phyloP scores from a whole-genome alignment of 352 stramenopile genomes.

The Pythium monospermum region DNA sequence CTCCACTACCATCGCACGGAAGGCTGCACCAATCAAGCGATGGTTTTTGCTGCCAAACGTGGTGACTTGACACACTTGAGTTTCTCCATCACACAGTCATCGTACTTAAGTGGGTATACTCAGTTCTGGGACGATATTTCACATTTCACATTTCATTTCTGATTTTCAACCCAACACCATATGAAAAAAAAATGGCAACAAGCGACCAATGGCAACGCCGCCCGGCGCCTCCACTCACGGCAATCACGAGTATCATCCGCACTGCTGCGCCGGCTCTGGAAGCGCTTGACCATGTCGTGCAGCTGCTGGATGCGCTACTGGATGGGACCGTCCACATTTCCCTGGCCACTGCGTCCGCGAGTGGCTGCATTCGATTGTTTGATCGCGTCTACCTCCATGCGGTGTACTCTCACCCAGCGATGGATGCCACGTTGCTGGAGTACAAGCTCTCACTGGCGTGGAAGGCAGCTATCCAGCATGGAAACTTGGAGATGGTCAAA shows the following conservation, averaged over 20 bases:
- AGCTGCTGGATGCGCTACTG: neutral
- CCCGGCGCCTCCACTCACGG: too few relatives aligned
- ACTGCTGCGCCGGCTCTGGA: neutral
- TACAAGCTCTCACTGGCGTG: neutral
- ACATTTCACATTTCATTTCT: too few relatives aligned
- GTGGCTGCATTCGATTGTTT: neutral
- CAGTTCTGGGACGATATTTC: too few relatives aligned
- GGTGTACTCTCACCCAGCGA: neutral
- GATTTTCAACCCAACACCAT: too few relatives aligned
- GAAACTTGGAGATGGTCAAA: neutral
- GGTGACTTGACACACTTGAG: too few relatives aligned
- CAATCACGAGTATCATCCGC: neutral
- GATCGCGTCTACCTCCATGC: neutral
- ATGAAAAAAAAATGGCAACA: too few relatives aligned
- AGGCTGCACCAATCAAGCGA: too few relatives aligned
- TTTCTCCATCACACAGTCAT: too few relatives aligned
- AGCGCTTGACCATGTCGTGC: neutral
- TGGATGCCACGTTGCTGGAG: neutral
- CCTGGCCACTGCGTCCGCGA: neutral
- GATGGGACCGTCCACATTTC: neutral
- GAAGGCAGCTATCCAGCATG: neutral
- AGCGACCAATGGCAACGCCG: too few relatives aligned
- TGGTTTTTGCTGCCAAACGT: too few relatives aligned
- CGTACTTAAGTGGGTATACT: too few relatives aligned
- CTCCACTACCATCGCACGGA: too few relatives aligned